Percentiles rank a stretch among this genome's conserved stretches.
These are phyloP conservation scores for Tylopilus sp. DNA, from an alignment of 1,284 basidiomycete genomes.

Conservation along the genomic window DNA sequence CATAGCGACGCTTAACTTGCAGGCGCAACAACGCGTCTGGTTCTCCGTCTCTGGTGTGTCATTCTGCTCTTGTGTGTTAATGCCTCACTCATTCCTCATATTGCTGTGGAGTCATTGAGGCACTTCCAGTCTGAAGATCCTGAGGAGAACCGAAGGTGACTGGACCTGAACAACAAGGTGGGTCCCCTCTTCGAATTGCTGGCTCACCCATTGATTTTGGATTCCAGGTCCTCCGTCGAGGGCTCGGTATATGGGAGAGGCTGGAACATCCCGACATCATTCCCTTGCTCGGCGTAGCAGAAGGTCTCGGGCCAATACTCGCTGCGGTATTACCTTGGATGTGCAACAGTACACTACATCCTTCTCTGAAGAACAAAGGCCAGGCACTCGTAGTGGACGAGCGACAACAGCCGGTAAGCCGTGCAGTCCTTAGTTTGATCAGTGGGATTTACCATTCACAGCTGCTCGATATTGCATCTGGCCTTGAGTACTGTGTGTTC, in stretches of 20 bases:
- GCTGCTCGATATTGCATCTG: background rate
- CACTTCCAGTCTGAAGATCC: slow-evolving; percentile 1
- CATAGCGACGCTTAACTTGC: slow-evolving; percentile 6
- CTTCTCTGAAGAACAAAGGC: background rate
- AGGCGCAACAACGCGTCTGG: background rate
- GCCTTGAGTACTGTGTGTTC: slow-evolving; percentile 8
- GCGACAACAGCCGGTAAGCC: slow-evolving; percentile 2
- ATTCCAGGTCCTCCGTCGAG: slow-evolving; percentile 2
- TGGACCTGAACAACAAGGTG: too few species aligned
- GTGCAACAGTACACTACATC: slow-evolving; percentile 4
- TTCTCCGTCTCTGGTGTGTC: slow-evolving; percentile 1
- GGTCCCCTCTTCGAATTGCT: background rate
- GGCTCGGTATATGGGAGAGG: too few species aligned
- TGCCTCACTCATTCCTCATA: background rate
- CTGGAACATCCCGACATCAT: too few species aligned
- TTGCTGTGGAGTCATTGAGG: slow-evolving; percentile 9
- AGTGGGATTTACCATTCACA: too few species aligned
- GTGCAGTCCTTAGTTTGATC: too few species aligned
- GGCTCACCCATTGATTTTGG: background rate
- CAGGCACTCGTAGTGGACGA: background rate
- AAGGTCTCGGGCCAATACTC: background rate
- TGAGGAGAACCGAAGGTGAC: background rate
- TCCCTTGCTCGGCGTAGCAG: slow-evolving; percentile 6
- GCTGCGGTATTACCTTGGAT: too few species aligned
- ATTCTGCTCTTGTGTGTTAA: too few species aligned